These are phyloP conservation scores for Boletellus ananiceps DNA, from an alignment of 768 basidiomycete species.

Conservation along the genomic window DNA sequence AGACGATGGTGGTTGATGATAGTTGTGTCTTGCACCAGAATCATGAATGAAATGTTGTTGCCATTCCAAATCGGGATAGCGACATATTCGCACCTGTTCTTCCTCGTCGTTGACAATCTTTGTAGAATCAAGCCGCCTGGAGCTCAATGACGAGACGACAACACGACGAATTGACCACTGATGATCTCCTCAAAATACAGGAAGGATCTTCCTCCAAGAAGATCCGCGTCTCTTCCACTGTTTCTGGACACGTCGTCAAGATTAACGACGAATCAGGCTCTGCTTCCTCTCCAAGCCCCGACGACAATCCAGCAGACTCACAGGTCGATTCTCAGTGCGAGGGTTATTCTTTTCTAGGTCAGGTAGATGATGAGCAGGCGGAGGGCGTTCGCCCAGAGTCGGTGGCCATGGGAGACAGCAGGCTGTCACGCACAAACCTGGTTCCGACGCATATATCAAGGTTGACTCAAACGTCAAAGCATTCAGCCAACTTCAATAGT, in stretches of 20 bases:
- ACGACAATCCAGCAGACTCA: slow-evolving; percentile 16
- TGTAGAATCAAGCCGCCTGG: not conserved
- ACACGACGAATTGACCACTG: slow-evolving; percentile 32
- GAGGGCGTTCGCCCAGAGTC: not conserved
- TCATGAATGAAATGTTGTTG: too few species aligned
- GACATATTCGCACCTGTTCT: not conserved
- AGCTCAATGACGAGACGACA: slow-evolving; percentile 16
- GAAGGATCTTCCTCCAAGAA: slow-evolving; percentile 42
- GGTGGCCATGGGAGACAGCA: slow-evolving; percentile 10
- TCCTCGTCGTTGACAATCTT: not conserved
- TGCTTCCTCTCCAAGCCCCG: slow-evolving; percentile 2
- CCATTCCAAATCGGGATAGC: too few species aligned
- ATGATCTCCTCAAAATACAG: slow-evolving; percentile 45
- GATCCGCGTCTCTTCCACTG: slow-evolving; percentile 9
- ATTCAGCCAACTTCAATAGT: slow-evolving; percentile 41
- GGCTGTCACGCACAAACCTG: slow-evolving; percentile 21
- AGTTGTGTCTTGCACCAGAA: too few species aligned
- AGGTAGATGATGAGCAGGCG: not conserved
- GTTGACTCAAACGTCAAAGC: slow-evolving; percentile 5
- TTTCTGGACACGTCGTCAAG: not conserved
- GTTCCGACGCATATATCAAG: slow-evolving; percentile 7
- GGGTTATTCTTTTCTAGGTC: slow-evolving; percentile 7
- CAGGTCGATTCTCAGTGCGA: slow-evolving; percentile 17
- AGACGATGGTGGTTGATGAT: too few species aligned
- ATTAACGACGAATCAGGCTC: slow-evolving; percentile 3